These are phyloP conservation scores for Vaccinium darrowii DNA, from an alignment of 148 eudicot species.

Conservation along the genomic window DNA sequence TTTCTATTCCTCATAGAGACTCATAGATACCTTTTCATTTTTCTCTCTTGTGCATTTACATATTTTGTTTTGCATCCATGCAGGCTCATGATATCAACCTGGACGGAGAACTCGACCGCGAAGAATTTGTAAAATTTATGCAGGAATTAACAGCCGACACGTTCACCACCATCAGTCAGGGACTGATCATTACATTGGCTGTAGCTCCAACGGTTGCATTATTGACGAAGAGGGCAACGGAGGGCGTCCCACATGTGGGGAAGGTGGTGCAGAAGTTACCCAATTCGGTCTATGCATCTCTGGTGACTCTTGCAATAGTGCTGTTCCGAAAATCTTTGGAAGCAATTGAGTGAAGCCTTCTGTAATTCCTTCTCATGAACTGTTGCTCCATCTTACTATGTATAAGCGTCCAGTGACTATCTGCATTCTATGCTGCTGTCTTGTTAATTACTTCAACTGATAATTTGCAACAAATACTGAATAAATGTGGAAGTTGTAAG, in stretches of 20 bases:
- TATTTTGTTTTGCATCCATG: not conserved
- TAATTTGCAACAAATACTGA: too few relatives aligned
- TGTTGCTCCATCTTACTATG: not conserved
- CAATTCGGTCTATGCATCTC: slow-evolving; percentile 71
- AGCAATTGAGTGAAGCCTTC: slow-evolving; percentile 16
- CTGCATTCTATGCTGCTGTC: not conserved
- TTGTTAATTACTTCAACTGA: not conserved
- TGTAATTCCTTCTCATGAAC: not conserved
- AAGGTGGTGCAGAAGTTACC: slow-evolving; percentile 85
- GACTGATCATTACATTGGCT: slow-evolving; percentile 67
- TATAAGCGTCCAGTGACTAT: not conserved
- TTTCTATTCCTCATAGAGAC: not conserved
- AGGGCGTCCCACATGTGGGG: slow-evolving; percentile 78
- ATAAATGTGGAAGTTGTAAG: too few relatives aligned
- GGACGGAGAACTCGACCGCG: slow-evolving; percentile 69
- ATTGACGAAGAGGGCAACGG: slow-evolving; percentile 75
- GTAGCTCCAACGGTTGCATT: slow-evolving; percentile 81
- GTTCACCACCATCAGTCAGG: slow-evolving; percentile 60
- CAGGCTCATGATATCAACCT: slow-evolving; percentile 66
- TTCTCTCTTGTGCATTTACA: not conserved
- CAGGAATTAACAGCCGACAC: slow-evolving; percentile 54
- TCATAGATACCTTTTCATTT: not conserved
- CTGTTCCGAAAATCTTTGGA: slow-evolving; percentile 45
- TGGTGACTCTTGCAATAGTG: slow-evolving; percentile 67
- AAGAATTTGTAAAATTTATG: slow-evolving; percentile 69